phyloP scores from a whole-genome alignment of 192 early-diverging fungal genomes.

The Paraglomus brasilianum region DNA sequence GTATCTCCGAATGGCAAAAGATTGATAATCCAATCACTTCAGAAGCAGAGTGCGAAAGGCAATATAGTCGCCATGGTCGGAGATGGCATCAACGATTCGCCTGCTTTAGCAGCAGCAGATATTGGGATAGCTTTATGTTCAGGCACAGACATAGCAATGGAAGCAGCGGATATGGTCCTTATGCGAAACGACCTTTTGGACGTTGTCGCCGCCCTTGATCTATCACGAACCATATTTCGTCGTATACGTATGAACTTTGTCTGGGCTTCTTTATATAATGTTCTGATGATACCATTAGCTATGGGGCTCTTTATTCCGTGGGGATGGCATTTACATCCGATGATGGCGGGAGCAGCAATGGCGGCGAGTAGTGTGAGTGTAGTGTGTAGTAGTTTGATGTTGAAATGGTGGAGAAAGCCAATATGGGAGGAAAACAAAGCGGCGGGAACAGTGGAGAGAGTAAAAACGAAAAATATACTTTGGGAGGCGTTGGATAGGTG shows the following conservation, averaged over 20 bases:
- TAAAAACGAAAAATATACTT: neutral
- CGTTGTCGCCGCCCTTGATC: constrained; percentile 83
- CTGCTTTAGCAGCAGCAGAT: constrained; percentile 80
- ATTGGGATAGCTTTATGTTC: constrained; percentile 87
- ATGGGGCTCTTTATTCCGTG: constrained; percentile 90
- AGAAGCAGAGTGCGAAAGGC: constrained; percentile 41
- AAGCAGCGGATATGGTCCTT: constrained; percentile 89
- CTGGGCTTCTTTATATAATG: constrained; percentile 90
- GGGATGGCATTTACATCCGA: constrained; percentile 82
- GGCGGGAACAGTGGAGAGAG: neutral
- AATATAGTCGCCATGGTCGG: constrained; percentile 90
- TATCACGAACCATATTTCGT: constrained; percentile 79
- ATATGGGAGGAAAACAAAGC: constrained; percentile 28
- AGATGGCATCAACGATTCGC: constrained; percentile 96
- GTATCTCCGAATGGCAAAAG: constrained; percentile 90
- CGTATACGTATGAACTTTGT: constrained; percentile 85
- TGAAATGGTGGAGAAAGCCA: constrained; percentile 68
- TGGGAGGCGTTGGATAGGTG: neutral
- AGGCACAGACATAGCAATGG: constrained; percentile 95
- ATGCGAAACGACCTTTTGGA: constrained; percentile 86
- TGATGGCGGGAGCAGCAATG: constrained; percentile 95
- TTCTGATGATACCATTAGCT: constrained; percentile 87
- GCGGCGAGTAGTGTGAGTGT: constrained; percentile 89
- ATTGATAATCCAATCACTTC: constrained; percentile 69
- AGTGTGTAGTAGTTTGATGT: constrained; percentile 81